Base-by-base conservation (phyloP, 2,329 filamentous ascomycete genomes). In the Colletotrichum paranaense region DNA sequence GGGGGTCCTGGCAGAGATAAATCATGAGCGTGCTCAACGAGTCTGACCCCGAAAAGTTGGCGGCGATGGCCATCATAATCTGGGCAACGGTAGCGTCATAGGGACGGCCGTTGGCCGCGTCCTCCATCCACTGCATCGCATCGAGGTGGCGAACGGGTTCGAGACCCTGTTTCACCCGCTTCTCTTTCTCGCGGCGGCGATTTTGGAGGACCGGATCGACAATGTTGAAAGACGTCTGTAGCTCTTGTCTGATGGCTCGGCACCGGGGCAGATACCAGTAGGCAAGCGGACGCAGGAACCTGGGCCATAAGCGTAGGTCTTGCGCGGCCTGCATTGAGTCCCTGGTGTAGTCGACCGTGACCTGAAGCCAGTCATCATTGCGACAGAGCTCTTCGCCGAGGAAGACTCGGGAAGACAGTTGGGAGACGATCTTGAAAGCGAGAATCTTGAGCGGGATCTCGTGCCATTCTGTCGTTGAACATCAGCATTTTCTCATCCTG, bases 1-100 rank as follows among this genome's bases (percentile, higher is more conserved):
- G 82, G 1, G 82, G 82, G 56, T 84, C 76, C 4, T 78, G 77
- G 5, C 78, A 78, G 19, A 88, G 74, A 52, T 87, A 82, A 49
- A 81, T 81, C 52, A 88, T 74, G 3, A 81, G 76, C 19, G 84
- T 81, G 5, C 80, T 79, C 0, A 81, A 32, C 7, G 79, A 66
- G 58, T 84, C 81, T 2, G 82, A 81, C 0, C 84, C 85, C 11
- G 82, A 85, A 76, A 86, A 84, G 35, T 86, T 84, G 12, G 84
- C 83, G 3, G 81, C 82, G 58, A 95, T 93, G 58, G 93, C 89
- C 0, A 97, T 95, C 8, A 98, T 88, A 35, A 94, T 87, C 79
- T 97, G 94, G 49, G 94, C 94, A 14, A 81, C 82, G 24, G 92
- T 85, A 0, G 87, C 83, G 80, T 95, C 89, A 80, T 95, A 95